Percentiles rank a stretch among this genome's conserved stretches.
Evolutionary conservation across 306 rosid genomes (phyloP).

Genomic region (Quercus berberidifolia): DNA sequence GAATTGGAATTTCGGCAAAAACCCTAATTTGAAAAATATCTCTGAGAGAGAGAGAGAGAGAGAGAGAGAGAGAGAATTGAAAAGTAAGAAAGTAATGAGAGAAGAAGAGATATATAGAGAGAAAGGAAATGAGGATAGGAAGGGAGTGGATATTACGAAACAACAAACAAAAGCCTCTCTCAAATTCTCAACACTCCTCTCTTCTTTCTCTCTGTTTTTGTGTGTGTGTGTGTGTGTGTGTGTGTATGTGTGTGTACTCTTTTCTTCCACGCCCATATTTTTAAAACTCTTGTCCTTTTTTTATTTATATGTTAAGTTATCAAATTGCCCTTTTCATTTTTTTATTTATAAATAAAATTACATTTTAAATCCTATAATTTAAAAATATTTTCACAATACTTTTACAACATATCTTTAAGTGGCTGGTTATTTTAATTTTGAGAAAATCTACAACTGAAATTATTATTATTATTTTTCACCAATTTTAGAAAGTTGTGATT

Average conservation of each 20-base stretch:
- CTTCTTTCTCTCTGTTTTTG: not conserved
- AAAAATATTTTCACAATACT: too few species aligned
- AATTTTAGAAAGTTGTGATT: too few species aligned
- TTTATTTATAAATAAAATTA: not conserved
- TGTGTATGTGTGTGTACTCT: too few species aligned
- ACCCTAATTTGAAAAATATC: slow-evolving; percentile 9
- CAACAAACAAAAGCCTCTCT: not conserved
- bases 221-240: too few species aligned
- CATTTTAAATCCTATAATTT: too few species aligned
- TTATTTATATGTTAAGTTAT: not conserved
- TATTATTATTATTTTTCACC: too few species aligned
- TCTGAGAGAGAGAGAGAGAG: not conserved
- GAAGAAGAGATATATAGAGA: not conserved
- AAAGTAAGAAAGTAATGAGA: not conserved
- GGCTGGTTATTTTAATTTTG: too few species aligned
- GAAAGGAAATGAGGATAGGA: slow-evolving; percentile 31
- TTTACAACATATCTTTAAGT: too few species aligned
- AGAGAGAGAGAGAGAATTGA: slow-evolving; percentile 4
- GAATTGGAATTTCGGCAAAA: not conserved
- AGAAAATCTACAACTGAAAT: too few species aligned
- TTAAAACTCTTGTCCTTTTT: too few species aligned
- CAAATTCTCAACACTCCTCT: not conserved
- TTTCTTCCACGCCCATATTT: too few species aligned
- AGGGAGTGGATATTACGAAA: slow-evolving; percentile 55
- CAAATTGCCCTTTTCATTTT: not conserved